Evolutionary conservation across 768 basidiomycete species (phyloP).

Genomic region (Auricularia heimuer): DNA sequence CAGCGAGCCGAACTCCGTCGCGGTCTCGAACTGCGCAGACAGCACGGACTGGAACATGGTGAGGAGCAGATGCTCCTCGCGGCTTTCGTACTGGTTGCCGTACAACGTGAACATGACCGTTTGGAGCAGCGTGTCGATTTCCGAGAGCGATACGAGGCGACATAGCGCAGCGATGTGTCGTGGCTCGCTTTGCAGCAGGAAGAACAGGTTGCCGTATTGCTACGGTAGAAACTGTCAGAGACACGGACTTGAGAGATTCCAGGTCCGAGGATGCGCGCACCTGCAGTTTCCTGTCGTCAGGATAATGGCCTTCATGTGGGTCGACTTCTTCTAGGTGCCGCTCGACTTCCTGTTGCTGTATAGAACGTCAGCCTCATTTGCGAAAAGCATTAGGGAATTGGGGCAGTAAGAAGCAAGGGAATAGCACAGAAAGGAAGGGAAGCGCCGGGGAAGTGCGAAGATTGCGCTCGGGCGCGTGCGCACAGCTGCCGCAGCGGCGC

Average conservation of each 20-base stretch:
- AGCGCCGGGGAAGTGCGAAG: no score
- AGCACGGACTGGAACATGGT: slow-evolving; percentile 99
- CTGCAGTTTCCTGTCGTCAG: slow-evolving; percentile 80
- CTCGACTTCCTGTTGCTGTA: slow-evolving; percentile 88
- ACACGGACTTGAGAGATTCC: background rate
- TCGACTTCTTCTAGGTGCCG: slow-evolving; percentile 93
- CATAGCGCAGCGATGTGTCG: slow-evolving; percentile 94
- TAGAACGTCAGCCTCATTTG: background rate
- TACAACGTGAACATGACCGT: slow-evolving; percentile 99
- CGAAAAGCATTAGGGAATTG: background rate
- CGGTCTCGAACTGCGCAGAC: slow-evolving; percentile 97
- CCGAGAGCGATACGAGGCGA: slow-evolving; percentile 87
- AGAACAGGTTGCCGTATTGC: slow-evolving; percentile 98
- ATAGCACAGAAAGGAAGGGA: no score
- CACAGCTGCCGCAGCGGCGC: no score
- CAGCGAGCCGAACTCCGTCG: slow-evolving; percentile 97
- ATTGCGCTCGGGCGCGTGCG: no score
- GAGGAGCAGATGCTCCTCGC: slow-evolving; percentile 94
- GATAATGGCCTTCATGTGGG: slow-evolving; percentile 82
- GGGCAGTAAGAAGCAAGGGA: background rate
- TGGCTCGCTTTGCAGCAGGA: slow-evolving; percentile 95
- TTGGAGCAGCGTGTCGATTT: slow-evolving; percentile 97
- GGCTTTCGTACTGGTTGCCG: slow-evolving; percentile 96
- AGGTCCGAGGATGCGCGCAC: slow-evolving; percentile 12
- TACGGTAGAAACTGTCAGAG: slow-evolving; percentile 25